Evolutionary conservation across 192 early-diverging fungal genomes (phyloP), one percentile per base, ranked within the genome.

Genomic region (Funneliformis mosseae): DNA sequence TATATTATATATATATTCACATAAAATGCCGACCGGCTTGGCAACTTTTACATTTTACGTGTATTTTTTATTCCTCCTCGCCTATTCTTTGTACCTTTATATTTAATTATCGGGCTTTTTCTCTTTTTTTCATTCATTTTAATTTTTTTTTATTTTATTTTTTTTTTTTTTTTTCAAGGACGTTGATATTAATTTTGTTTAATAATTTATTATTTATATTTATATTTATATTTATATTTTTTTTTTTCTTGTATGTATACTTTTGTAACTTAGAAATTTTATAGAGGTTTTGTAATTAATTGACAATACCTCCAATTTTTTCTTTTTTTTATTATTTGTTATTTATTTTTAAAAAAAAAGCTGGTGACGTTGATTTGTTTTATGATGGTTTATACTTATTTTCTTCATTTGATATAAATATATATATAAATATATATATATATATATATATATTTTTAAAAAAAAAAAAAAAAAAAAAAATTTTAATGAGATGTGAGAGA

Each of bases 1-100:
- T 67, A 66, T 16, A 67, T 38, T 38, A 67, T 41, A 69, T 41
- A 69, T 21, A 41, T 39, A 21, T 39, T 41, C 41, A 69, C 18
- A 42, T 41, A 43, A 70, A 70, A 43, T 70, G 68, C 68, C 68
- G 68, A 70, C 68, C 68, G 68, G 68, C 41, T 70, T 70, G 68
- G 68, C 68, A 70, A 70, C 43, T 33, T 33, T 33, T 33, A 38
- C 28, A 18, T 6, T 5, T 55, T 55, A 55, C 18, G 21, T 55
- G 16, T 55, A 14, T 18, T 55, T 14, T 55, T 21, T 55, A n/a
- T 55, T 55, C 5, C 43, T 18, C 50, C 50, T 33, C 33, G 33
- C 0, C 50, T 55, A 21, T 55, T 18, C 50, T 21, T 55, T 55
- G 16, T 55, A 55, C 7, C 50, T 6, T 55, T 55, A 55, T 55